Percentiles rank a stretch among this genome's conserved stretches.
These are phyloP conservation scores for Podaxis carcinomalis DNA, from an alignment of 768 basidiomycete species.

Conservation along the genomic window DNA sequence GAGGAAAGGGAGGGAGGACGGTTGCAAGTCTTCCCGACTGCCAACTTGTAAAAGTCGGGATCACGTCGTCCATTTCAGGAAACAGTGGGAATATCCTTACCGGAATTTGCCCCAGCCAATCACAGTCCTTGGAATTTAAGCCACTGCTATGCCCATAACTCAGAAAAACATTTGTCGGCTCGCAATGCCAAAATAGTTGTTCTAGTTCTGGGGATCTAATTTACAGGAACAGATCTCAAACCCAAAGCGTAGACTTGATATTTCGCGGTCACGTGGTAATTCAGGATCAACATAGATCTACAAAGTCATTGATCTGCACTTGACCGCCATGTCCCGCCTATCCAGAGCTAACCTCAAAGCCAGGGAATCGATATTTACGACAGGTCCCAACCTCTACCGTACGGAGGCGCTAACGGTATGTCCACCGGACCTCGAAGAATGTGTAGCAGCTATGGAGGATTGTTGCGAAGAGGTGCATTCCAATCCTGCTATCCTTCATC, in stretches of 20 bases:
- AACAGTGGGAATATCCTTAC: conserved; percentile 7
- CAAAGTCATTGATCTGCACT: not conserved
- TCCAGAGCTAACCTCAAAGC: conserved; percentile 50
- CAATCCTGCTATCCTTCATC: not conserved
- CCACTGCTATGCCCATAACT: not conserved
- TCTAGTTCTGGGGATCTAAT: not conserved
- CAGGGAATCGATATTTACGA: conserved; percentile 68
- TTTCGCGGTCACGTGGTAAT: not conserved
- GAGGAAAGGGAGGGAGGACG: not conserved
- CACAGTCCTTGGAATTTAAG: not conserved
- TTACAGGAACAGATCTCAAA: too few species aligned
- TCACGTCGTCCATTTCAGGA: conserved; percentile 10
- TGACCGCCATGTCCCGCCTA: conserved; percentile 39
- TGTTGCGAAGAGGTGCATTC: conserved; percentile 69
- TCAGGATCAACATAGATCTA: not conserved
- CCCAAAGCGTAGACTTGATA: not conserved
- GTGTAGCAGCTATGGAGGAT: conserved; percentile 74
- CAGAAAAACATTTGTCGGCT: not conserved
- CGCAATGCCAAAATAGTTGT: not conserved
- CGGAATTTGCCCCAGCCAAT: conserved; percentile 10
- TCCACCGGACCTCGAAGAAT: conserved; percentile 69
- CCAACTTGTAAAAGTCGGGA: conserved; percentile 7
- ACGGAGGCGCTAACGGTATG: conserved; percentile 62
- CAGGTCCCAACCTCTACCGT: conserved; percentile 61
- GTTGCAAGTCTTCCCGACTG: not conserved